Conservation (phyloP, 257 asterid genomes). For the Solanum pennellii region DNA sequence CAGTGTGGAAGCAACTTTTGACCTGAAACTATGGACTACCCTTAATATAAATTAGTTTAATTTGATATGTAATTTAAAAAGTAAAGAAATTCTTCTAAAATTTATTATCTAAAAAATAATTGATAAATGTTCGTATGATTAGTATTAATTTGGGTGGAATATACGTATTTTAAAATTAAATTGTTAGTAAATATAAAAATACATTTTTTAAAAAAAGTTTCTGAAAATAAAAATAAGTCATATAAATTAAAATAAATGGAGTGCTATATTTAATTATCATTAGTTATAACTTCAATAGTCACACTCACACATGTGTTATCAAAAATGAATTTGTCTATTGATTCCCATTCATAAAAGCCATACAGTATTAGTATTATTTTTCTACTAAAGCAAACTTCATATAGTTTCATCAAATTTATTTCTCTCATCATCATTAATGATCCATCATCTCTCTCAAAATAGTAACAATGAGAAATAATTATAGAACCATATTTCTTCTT, state of each 20-base stretch:
- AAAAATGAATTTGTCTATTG: not conserved
- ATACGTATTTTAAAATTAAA: no score
- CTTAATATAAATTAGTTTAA: not conserved
- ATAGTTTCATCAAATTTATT: not conserved
- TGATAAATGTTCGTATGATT: no score
- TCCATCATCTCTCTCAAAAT: not conserved
- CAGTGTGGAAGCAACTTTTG: not conserved
- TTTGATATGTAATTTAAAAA: no score
- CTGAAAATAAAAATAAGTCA: no score
- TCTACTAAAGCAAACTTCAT: not conserved
- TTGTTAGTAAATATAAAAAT: no score
- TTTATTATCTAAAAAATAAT: no score
- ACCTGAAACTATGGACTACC: conserved; percentile 8
- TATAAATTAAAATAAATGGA: no score
- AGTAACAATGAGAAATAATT: conserved; percentile 4
- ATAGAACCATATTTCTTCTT: conserved; percentile 14
- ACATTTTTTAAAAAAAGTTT: no score
- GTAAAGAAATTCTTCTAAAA: no score
- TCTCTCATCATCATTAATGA: not conserved
- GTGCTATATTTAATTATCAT: not conserved
- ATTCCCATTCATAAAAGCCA: conserved; percentile 7
- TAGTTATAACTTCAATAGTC: not conserved
- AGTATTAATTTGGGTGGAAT: no score
- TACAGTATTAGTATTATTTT: not conserved
- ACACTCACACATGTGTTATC: conserved; percentile 31